Base-by-base conservation (phyloP, 352 stramenopile genomes). In the Blastocystis hominis region DNA sequence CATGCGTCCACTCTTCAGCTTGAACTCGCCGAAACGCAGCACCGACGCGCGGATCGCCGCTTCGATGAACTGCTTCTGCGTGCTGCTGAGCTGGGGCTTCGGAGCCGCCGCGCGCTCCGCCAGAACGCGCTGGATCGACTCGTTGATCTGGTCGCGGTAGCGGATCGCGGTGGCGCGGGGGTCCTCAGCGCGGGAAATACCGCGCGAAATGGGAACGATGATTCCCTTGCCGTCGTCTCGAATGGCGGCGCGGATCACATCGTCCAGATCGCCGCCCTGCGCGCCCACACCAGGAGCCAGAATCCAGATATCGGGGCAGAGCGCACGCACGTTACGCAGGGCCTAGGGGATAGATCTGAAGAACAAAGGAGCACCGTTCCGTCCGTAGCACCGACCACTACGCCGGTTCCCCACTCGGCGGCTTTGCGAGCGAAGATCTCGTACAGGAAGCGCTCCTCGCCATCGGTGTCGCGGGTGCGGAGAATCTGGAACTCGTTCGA, bases 321-420 rank as follows among this genome's bases (percentile, higher is more conserved):
- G 91, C 0, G 89, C 89, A 50, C 95, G 94, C 80, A 95, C 93
- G 34, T 93, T 91, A 86, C 89, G 89, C 40, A 99, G 91, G 15
- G 96, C 94, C n/a, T 91, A 70, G 7, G 91, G 55, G 24, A 10
- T 86, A 6, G 61, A 53, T 3, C 3, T n/a, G 61, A 59, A 20
- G 61, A 62, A 44, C 17, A 44, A 61, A 55, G 72, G 17, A 44
- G 53, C 66, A 90, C 89, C 7, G 92, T 91, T 9, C 94, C 90
- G 89, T 99, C 96, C 0, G 97, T 99, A 36, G 97, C 97, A 47
- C 97, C 97, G 9, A 98, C 96, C 0, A 99, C 97, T 10, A 99
- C 92, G 10, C 96, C 97, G 2, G 77, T 95, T 91, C 89, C 97
- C 94, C 84, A 93, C 97, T 5, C 92, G 38, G 24, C 89, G 55